Evolutionary conservation across 176 grass and related monocot genomes (phyloP).

Genomic region (Oryza brachyantha): DNA sequence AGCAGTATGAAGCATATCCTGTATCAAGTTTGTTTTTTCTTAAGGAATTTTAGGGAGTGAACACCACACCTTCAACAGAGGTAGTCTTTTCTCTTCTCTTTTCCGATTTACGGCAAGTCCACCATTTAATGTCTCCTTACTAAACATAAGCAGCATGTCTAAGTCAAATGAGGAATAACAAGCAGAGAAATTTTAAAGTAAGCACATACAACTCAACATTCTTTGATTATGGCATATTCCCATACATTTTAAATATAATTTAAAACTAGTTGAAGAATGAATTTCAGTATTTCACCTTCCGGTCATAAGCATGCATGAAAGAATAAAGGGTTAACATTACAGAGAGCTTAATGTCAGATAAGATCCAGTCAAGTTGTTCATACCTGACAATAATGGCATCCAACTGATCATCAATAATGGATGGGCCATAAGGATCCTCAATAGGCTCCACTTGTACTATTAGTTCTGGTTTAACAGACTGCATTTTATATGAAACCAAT

Average conservation of each 20-base stretch:
- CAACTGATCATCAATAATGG: conserved; percentile 58
- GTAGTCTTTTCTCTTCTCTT: conserved; percentile 55
- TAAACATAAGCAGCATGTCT: conserved; percentile 32
- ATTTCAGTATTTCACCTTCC: background rate
- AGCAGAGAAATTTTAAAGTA: background rate
- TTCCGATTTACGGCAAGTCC: conserved; percentile 58
- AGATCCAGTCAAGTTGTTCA: background rate
- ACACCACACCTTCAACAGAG: conserved; percentile 49
- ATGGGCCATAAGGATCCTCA: conserved; percentile 65
- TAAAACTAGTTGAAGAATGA: background rate
- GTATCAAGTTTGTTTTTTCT: background rate
- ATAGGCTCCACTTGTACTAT: conserved; percentile 67
- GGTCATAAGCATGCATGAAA: conserved; percentile 8
- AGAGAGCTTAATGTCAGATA: conserved; percentile 15
- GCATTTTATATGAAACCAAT: conserved; percentile 22
- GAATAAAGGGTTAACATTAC: conserved; percentile 13
- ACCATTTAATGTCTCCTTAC: conserved; percentile 60
- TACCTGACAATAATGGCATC: conserved; percentile 74
- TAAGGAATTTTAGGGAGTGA: background rate
- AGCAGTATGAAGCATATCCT: background rate
- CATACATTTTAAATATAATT: background rate
- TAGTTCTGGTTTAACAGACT: conserved; percentile 59
- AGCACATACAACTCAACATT: conserved; percentile 23
- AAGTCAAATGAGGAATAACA: conserved; percentile 10
- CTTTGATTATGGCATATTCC: background rate